These are phyloP conservation scores for Globisporangium ultimum DNA, from an alignment of 352 stramenopile genomes.

Conservation along the genomic window DNA sequence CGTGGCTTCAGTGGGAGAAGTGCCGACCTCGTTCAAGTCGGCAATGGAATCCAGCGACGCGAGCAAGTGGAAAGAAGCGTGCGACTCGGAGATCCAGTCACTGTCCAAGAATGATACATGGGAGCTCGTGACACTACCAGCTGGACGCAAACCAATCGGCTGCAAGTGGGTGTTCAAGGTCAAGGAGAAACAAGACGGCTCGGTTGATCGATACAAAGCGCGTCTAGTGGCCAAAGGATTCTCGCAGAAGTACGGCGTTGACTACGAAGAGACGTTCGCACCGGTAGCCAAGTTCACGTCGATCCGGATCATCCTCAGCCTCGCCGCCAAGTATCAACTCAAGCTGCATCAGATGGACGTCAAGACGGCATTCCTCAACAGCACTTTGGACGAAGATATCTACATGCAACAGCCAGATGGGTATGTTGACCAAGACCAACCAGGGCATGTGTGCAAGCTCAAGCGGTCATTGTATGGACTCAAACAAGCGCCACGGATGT, in stretches of 20 bases:
- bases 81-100: background rate
- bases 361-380: no score
- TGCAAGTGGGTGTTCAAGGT: background rate
- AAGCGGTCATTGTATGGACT: no score
- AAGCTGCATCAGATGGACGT: no score
- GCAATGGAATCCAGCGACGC: background rate
- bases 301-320: background rate
- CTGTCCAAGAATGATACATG: background rate
- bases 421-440: no score
- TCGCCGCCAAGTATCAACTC: background rate
- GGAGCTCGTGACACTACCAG: background rate
- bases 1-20: background rate
- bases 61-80: background rate
- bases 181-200: background rate
- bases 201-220: background rate
- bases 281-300: conserved; percentile 1
- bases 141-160: background rate
- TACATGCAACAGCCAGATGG: no score
- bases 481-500: no score
- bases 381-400: no score
- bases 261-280: no score
- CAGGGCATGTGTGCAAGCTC: no score
- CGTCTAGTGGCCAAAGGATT: no score
- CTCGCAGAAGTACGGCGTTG: no score
- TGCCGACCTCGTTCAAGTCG: conserved; percentile 9